Evolutionary conservation across 305 asterid species (phyloP).

Genomic region (Rubia peregrina): DNA sequence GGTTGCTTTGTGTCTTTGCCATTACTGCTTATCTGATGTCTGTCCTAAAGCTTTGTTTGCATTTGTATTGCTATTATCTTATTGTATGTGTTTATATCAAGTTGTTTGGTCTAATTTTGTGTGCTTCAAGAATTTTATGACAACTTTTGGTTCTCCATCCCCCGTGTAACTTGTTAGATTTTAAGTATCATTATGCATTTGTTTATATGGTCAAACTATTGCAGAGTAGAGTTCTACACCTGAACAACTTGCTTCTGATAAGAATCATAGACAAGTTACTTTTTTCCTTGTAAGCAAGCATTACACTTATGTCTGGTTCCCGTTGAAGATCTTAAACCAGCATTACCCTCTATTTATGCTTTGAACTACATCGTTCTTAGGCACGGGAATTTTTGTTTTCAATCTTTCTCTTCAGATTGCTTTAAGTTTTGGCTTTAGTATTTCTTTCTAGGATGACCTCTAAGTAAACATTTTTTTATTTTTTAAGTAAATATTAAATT

Average conservation of each 20-base stretch:
- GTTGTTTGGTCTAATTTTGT: no score
- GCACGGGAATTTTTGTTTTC: not conserved
- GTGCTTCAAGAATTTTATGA: no score
- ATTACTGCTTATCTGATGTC: no score
- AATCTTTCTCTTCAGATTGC: not conserved
- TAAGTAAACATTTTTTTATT: not conserved
- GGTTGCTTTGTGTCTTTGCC: no score
- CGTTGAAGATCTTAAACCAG: not conserved
- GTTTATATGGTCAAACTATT: no score
- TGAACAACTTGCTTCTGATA: slow-evolving; percentile 93
- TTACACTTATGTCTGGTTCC: slow-evolving; percentile 11
- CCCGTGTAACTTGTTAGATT: no score
- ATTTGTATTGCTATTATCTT: no score
- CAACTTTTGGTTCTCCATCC: no score
- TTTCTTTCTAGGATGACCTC: not conserved
- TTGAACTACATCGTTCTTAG: not conserved
- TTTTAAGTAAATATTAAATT: not conserved
- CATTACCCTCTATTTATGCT: not conserved
- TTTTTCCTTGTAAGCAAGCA: slow-evolving; percentile 90
- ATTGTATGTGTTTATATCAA: no score
- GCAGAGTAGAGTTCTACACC: slow-evolving; percentile 77
- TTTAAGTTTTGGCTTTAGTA: not conserved
- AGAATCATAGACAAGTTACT: slow-evolving; percentile 92
- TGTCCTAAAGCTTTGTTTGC: no score
- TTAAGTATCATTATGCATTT: no score